Percentiles rank a stretch among this genome's conserved stretches.
These are phyloP conservation scores for Wickerhamia fluorescens DNA, from an alignment of 805 yeast genomes.

Conservation along the genomic window DNA sequence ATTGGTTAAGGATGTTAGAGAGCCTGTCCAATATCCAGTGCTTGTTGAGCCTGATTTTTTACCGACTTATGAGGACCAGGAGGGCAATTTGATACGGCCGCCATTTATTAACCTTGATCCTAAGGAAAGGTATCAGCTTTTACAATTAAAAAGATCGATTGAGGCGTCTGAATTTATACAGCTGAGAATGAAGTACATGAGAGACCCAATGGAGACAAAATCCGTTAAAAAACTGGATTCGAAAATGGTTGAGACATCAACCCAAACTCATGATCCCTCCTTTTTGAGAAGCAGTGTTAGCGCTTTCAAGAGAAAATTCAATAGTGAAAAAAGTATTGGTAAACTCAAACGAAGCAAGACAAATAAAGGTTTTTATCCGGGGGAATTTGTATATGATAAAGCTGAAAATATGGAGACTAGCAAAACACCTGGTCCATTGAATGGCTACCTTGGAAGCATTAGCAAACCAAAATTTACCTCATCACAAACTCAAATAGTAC, in stretches of 20 bases:
- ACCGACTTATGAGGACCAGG: slow-evolving; percentile 27
- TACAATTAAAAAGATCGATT: slow-evolving; percentile 32
- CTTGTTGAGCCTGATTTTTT: slow-evolving; percentile 27
- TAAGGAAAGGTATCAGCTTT: slow-evolving; percentile 33
- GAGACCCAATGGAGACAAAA: slow-evolving; percentile 33
- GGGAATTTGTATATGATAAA: slow-evolving; percentile 31
- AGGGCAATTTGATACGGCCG: slow-evolving; percentile 35
- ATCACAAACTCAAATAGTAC: background rate
- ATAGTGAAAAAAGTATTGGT: slow-evolving; percentile 4
- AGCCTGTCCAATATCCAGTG: background rate
- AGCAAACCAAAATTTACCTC: slow-evolving; percentile 23
- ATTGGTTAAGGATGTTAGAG: background rate
- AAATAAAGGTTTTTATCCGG: slow-evolving; percentile 22
- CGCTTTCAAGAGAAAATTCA: slow-evolving; percentile 10
- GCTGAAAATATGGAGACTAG: slow-evolving; percentile 9
- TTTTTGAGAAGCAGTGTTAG: slow-evolving; percentile 17
- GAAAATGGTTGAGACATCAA: slow-evolving; percentile 32
- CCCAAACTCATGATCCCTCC: slow-evolving; percentile 32
- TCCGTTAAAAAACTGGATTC: slow-evolving; percentile 4
- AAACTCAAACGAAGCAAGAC: slow-evolving; percentile 12
- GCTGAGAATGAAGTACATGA: slow-evolving; percentile 29
- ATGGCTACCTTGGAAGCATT: slow-evolving; percentile 30
- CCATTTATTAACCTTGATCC: slow-evolving; percentile 40
- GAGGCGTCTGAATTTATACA: slow-evolving; percentile 30
- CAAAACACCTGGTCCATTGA: slow-evolving; percentile 11